A percentile compares a stretch with the other conserved stretches of the same genome.
phyloP scores from a whole-genome alignment of 2,329 filamentous ascomycete genomes.

The Sclerotinia borealis region DNA sequence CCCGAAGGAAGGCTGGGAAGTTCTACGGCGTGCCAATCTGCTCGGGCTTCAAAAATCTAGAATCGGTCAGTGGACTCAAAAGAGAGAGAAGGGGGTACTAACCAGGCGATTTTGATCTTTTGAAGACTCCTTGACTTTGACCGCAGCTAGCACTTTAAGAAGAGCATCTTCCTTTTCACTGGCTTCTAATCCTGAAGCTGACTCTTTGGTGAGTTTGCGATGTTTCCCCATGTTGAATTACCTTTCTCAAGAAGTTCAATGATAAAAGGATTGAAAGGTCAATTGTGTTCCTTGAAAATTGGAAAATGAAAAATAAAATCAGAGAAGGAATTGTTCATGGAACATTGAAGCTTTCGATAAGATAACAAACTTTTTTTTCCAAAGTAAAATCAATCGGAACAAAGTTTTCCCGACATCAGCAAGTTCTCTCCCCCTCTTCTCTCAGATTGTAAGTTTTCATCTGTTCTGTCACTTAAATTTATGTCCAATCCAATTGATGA shows the following conservation, averaged over 20 bases:
- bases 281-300: neutral
- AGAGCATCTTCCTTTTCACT: conserved; percentile 31
- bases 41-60: conserved; percentile 53
- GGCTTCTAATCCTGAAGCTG: conserved; percentile 27
- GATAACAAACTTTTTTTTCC: conserved; percentile 7
- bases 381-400: neutral
- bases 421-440: neutral
- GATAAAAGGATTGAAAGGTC: neutral
- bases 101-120: conserved; percentile 32
- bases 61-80: conserved; percentile 26
- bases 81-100: conserved; percentile 18
- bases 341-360: neutral
- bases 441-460: neutral
- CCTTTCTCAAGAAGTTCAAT: neutral
- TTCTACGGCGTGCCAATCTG: conserved; percentile 60
- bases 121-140: conserved; percentile 13
- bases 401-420: conserved; percentile 5
- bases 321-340: neutral
- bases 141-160: conserved; percentile 23
- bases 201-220: conserved; percentile 21
- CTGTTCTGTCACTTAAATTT: neutral
- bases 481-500: neutral
- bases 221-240: conserved; percentile 23
- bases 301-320: neutral
- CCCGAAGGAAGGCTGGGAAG: conserved; percentile 46